A percentile compares a stretch with the other conserved stretches of the same genome.
These are phyloP conservation scores for Mycena latifolia DNA, from an alignment of 768 basidiomycete species.

Conservation along the genomic window DNA sequence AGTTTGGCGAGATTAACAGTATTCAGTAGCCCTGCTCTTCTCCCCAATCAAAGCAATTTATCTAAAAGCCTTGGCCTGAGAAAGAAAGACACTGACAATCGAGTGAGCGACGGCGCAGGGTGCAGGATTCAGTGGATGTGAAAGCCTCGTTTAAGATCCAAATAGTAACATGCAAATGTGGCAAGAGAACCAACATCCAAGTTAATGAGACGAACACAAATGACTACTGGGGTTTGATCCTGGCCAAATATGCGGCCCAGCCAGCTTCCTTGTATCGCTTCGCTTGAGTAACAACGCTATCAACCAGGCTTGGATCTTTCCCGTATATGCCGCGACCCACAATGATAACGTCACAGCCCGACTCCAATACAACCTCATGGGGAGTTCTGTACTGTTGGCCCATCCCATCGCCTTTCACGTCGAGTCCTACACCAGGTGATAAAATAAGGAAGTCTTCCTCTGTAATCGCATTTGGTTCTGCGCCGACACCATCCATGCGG, in stretches of 20 bases:
- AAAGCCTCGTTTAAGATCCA: too few species aligned
- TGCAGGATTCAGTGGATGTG: too few species aligned
- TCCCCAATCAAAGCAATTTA: too few species aligned
- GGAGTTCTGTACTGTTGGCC: conserved; percentile 98
- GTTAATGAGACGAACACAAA: too few species aligned
- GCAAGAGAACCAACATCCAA: too few species aligned
- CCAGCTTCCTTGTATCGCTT: conserved; percentile 87
- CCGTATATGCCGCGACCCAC: conserved; percentile 97
- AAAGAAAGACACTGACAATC: too few species aligned
- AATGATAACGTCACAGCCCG: conserved; percentile 96
- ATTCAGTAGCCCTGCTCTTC: too few species aligned
- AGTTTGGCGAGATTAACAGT: too few species aligned
- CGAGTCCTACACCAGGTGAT: conserved; percentile 93
- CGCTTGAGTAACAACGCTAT: conserved; percentile 72
- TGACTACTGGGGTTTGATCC: conserved; percentile 47
- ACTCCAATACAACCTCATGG: conserved; percentile 79
- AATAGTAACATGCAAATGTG: too few species aligned
- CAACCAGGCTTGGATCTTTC: conserved; percentile 57
- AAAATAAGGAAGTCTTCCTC: conserved; percentile 90
- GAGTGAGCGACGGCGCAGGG: too few species aligned
- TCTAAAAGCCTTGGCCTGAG: too few species aligned
- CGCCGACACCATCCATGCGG: conserved; percentile 80
- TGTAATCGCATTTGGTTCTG: conserved; percentile 44
- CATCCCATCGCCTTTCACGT: conserved; percentile 82
- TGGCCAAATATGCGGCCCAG: conserved; percentile 89